Evolutionary conservation across 192 early-diverging fungal genomes (phyloP), one percentile per base, ranked within the genome.

Genomic region (Backusella parvicylindrica): DNA sequence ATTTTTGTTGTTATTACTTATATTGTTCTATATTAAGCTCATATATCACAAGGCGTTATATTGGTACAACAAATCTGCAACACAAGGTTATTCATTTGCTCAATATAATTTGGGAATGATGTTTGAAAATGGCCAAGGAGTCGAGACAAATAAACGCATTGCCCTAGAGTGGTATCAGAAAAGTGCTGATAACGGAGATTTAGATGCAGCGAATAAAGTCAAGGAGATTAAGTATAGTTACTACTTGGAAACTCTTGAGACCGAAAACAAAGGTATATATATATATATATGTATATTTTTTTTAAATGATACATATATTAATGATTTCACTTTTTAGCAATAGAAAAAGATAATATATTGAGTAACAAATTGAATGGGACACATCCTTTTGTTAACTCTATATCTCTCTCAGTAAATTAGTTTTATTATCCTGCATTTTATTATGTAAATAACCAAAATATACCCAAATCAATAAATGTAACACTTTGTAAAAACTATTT

Each of bases 91-190:
- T 37, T 82, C 84, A 37, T 83, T 80, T 75, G 84, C 83, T 23
- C 79, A 87, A 60, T 95, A 89, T 72, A 93, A 90, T 23, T 83
- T 95, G n/a, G 93, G 91, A 40, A 91, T 92, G 71, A 95, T 92
- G 83, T 89, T 86, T 77, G 82, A 89, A 33, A 80, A 89, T 75
- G 88, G 91, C 32, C 81, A 83, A 18, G 89, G 91, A 21, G 75
- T 85, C 3, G 74, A 75, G 31, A 81, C 77, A 63, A 82, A 89
- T 67, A 71, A 83, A 8, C 47, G 43, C 31, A 70, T 84, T 66
- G 91, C 87, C 6, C 77, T 87, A 23, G 76, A 78, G 43, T 91
- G 87, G 88, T 92, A 91, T 73, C 23, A 60, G 21, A 60, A 60
- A 26, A 13, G 53, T 60, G 53, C 53, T 6, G 12, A 12, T 26